phyloP scores from a whole-genome alignment of 2,329 filamentous ascomycete genomes.

The Verticillium nonalfalfae region DNA sequence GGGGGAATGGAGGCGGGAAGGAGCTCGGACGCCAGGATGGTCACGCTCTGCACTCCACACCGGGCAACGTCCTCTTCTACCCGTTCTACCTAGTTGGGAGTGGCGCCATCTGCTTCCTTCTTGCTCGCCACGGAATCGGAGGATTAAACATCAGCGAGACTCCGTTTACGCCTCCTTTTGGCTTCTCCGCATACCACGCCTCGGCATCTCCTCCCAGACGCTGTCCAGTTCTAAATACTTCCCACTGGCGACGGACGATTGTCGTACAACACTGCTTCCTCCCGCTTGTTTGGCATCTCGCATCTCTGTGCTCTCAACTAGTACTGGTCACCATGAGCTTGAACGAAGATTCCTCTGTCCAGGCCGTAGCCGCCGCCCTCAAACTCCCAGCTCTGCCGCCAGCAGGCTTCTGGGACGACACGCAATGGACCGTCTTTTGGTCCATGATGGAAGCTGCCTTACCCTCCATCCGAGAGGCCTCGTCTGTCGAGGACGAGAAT shows the following conservation, averaged over 20 bases:
- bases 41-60: background rate
- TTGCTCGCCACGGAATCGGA: background rate
- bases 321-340: background rate
- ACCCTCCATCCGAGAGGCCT: slow-evolving; percentile 46
- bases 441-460: slow-evolving; percentile 53
- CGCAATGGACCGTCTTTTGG: slow-evolving; percentile 48
- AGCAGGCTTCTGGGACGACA: slow-evolving; percentile 32
- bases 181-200: background rate
- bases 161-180: background rate
- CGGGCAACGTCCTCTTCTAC: background rate
- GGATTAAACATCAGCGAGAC: background rate
- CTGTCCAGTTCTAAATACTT: background rate
- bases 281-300: background rate
- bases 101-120: background rate
- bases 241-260: background rate
- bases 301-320: background rate
- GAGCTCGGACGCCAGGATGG: background rate
- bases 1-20: background rate
- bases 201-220: background rate
- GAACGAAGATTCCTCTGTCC: background rate
- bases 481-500: slow-evolving; percentile 27
- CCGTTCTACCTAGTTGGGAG: background rate
- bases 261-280: background rate
- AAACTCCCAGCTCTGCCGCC: slow-evolving; percentile 12
- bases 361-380: slow-evolving; percentile 2